Base-by-base conservation (phyloP, 2,329 filamentous ascomycete genomes). In the Alternaria longipes region DNA sequence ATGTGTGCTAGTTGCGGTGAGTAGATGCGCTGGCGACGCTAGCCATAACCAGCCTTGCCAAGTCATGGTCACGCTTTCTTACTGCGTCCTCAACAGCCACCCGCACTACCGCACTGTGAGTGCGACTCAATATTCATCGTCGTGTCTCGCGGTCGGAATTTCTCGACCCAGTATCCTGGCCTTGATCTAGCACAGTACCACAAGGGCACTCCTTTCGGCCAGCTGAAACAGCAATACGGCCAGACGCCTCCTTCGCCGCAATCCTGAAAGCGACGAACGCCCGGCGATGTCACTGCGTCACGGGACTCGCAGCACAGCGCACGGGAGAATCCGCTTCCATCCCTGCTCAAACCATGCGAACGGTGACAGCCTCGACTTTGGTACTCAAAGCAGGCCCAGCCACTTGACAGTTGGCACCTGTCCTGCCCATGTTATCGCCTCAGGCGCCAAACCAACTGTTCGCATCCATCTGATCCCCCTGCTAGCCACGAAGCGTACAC, bases 1-100 rank as follows among this genome's bases (percentile, higher is more conserved):
- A 51, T 65, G 24, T 45, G 51, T 28, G 52, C 55, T 68, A 61
- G 63, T 75, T 76, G 75, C 76, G 76, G 76, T 78, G 74, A 75
- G 72, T 60, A 70, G 73, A 76, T 78, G 76, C 74, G 76, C 74
- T 77, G 74, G 74, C 76, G 61, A 20, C 24, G 64, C 73, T 72
- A 72, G 61, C 69, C 62, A 12, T 16, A 60, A 63, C 26, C 18
- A 66, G 70, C 45, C 22, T 49, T 20, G 56, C 51, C 59, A 64
- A 67, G 57, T 63, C 34, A 57, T 64, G 66, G 70, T 77, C 73
- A 77, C 72, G 70, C 73, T 66, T 70, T 65, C 60, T 54, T 57
- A 62, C 68, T 56, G 63, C 54, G 54, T 63, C 64, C 63, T 67
- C 68, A 67, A 66, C 66, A 68, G 66, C 73, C 69, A 73, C 66